Base-by-base conservation (phyloP, 2,329 filamentous ascomycete species). In the Mycogone perniciosa region DNA sequence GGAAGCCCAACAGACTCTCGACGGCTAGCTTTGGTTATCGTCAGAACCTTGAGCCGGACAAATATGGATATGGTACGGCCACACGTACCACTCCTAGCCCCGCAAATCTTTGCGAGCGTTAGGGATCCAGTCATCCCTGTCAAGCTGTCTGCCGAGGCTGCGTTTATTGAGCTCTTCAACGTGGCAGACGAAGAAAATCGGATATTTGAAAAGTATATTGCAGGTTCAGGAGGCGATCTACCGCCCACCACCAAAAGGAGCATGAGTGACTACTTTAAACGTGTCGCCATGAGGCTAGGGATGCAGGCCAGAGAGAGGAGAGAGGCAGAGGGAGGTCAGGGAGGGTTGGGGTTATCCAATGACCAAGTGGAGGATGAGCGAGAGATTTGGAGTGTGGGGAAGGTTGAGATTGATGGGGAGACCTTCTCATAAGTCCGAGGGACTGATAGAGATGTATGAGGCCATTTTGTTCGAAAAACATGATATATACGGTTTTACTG, bases 211-310 rank as follows among this genome's bases (percentile, higher is more conserved):
- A 91, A 91, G 71, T 97, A 90, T 70, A 84, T 96, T 74, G 76
- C 80, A 7, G 82, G 84, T 0, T 76, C 84, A 1, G 81, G 80
- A 5, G 79, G 80, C 46, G 80, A 82, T 3, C 69, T 96, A 53
- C 76, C 84, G 7, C 71, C 88, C 0, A 85, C 81, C 38, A 83
- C 83, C 13, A 93, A 95, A 77, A 80, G 92, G 59, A 90, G 86
- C 67, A 96, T 99, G 86, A 80, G 85, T 53, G 93, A 99, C 67
- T 99, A 99, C 72, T 97, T 97, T 74, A 96, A 96, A 77, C 79
- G 93, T 39, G 88, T 99, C 57, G 89, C 89, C 1, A 68, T 92
- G 62, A 81, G 91, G 59, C 72, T 97, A 20, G 92, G 88, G n/a
- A 80, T 76, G 13, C 93, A 97, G 67, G 90, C 88, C 2, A 80